These are phyloP conservation scores for Debaryomyces subglobosus DNA, from an alignment of 1,139 yeast genomes.

Conservation along the genomic window DNA sequence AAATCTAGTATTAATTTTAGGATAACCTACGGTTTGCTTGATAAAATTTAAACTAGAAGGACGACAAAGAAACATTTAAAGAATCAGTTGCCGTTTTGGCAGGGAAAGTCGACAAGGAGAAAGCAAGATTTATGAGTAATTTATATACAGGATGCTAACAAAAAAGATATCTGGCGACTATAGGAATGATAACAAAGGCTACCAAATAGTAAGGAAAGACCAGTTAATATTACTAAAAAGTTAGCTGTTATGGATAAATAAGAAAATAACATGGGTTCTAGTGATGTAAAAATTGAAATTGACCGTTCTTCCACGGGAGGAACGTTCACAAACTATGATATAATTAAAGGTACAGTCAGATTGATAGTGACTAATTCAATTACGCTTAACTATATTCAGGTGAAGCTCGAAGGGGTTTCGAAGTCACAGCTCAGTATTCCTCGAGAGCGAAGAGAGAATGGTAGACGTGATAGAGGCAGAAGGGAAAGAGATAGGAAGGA, in stretches of 20 bases:
- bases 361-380: slow-evolving; percentile 50
- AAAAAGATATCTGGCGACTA: not conserved
- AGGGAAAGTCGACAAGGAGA: not conserved
- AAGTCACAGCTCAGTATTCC: slow-evolving; percentile 40
- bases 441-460: slow-evolving; percentile 18
- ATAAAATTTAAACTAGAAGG: slow-evolving; percentile 4
- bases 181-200: not conserved
- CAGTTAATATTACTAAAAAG: not conserved
- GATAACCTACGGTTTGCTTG: not conserved
- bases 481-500: slow-evolving; percentile 22
- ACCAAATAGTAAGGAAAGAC: not conserved
- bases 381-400: slow-evolving; percentile 54
- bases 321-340: slow-evolving; percentile 56
- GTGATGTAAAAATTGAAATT: slow-evolving; percentile 41
- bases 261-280: slow-evolving; percentile 9
- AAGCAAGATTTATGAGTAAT: not conserved
- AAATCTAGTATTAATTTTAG: not conserved
- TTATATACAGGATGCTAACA: not conserved
- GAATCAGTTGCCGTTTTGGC: not conserved
- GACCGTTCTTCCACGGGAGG: slow-evolving; percentile 41
- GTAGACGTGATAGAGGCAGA: slow-evolving; percentile 13
- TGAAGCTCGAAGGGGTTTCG: slow-evolving; percentile 62
- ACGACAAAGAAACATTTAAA: not conserved
- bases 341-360: slow-evolving; percentile 49
- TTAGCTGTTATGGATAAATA: not conserved